These are phyloP conservation scores for Parathielavia appendiculata DNA, from an alignment of 495 filamentous ascomycete genomes.

Conservation along the genomic window DNA sequence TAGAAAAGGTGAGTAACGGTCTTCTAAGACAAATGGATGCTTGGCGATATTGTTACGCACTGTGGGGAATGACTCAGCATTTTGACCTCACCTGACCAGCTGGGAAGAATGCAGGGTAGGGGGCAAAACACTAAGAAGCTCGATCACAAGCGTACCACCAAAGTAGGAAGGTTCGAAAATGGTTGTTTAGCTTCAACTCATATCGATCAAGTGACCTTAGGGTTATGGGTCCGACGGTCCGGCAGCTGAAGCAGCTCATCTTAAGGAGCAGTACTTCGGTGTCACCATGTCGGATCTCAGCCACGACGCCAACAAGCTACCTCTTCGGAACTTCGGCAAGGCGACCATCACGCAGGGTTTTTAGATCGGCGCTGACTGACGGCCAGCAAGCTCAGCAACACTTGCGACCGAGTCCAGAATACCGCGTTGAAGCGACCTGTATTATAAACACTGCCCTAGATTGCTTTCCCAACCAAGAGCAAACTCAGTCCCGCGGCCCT, in stretches of 20 bases:
- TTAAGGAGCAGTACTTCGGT: no score
- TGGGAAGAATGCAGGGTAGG: neutral
- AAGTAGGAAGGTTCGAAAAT: conserved; percentile 3
- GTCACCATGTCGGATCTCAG: neutral
- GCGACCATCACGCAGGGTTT: no score
- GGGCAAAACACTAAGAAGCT: neutral
- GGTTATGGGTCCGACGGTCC: conserved; percentile 11
- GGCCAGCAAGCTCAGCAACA: no score
- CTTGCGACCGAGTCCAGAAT: no score
- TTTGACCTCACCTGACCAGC: no score
- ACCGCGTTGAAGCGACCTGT: neutral
- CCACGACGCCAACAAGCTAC: no score
- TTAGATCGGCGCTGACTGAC: no score
- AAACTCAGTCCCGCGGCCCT: neutral
- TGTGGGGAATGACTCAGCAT: no score
- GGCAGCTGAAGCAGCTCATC: no score
- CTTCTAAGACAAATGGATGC: no score
- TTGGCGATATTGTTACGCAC: no score
- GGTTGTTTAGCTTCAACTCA: conserved; percentile 7
- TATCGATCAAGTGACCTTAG: conserved; percentile 17
- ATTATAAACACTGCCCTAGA: neutral
- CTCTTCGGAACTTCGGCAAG: no score
- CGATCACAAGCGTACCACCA: neutral
- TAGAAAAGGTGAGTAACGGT: neutral
- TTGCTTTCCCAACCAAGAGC: neutral